Base-by-base conservation (phyloP, 495 filamentous ascomycete genomes). In the Penicillium pulvis region DNA sequence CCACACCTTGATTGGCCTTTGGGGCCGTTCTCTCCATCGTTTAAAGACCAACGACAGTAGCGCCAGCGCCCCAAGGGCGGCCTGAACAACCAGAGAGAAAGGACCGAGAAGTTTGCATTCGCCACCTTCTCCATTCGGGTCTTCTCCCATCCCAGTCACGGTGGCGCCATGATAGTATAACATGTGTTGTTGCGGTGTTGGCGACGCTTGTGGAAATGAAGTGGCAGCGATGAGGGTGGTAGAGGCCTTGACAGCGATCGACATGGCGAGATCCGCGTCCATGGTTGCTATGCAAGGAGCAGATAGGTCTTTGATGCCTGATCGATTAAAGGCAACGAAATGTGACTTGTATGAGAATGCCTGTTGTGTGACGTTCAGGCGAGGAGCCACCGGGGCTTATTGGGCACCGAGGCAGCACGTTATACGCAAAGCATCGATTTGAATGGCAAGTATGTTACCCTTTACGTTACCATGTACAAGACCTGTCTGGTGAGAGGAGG, bases 1-100 rank as follows among this genome's bases (percentile, higher is more conserved):
- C 93, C 93, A 98, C 60, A 98, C 90, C 74, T 91, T 91, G 55
- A 98, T 57, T 17, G 95, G 95, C 43, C 94, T 84, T 66, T 97
- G 93, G 1, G 93, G 93, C 26, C 89, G 80, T 75, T 98, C 94
- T 58, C 90, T 83, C 84, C 89, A 97, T 60, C 94, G 84, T 74
- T 98, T 98, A 73, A 85, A 96, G 17, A 98, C 92, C 19, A 98
- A 81, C 6, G 92, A 89, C 35, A 92, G 73, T 30, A 98, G 74
- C 16, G 94, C 94, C 35, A 97, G 74, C 24, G 79, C 82, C 19
- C 94, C 94, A n/a, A 98, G 83, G 5, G 91, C 90, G 23, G 85
- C 86, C 71, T 98, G 94, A 4, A 98, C 85, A 39, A 98, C 70
- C 28, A 98, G 81, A 24, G 94, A 93, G 60, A 95, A 96, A 0